A percentile compares a stretch with the other conserved stretches of the same genome.
phyloP scores from a whole-genome alignment of 768 basidiomycete genomes.

The Rhizopogon roseolus region DNA sequence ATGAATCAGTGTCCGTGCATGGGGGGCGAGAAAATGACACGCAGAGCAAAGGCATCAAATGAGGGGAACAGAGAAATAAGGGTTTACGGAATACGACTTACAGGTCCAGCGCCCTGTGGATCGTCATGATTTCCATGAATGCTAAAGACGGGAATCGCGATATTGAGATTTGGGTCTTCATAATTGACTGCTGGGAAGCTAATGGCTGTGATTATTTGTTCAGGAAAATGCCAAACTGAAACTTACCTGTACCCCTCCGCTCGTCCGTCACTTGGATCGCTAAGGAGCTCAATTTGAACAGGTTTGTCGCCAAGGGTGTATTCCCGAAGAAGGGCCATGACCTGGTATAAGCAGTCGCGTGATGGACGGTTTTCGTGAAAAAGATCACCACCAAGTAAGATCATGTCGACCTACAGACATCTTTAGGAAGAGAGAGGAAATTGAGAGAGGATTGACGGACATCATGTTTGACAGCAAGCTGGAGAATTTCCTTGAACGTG shows the following conservation, averaged over 20 bases:
- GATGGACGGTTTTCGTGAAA: conserved; percentile 98
- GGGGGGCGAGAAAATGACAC: neutral
- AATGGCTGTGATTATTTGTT: neutral
- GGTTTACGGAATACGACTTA: conserved; percentile 31
- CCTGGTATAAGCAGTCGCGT: conserved; percentile 83
- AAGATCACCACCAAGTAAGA: conserved; percentile 91
- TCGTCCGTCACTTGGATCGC: conserved; percentile 89
- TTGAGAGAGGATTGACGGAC: conserved; percentile 40
- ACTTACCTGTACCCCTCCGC: conserved; percentile 79
- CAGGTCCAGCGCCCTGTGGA: conserved; percentile 92
- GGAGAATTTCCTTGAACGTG: conserved; percentile 90
- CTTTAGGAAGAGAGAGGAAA: neutral
- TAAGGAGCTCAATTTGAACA: conserved; percentile 85
- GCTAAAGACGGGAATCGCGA: conserved; percentile 96
- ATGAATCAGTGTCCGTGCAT: neutral
- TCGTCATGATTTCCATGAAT: conserved; percentile 99
- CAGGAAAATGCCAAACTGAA: neutral
- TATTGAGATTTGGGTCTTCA: conserved; percentile 93
- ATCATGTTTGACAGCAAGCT: conserved; percentile 84
- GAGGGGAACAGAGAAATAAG: neutral
- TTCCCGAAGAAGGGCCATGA: conserved; percentile 85
- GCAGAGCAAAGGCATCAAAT: neutral
- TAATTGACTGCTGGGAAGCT: conserved; percentile 98
- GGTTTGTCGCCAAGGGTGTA: conserved; percentile 87
- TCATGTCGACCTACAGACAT: conserved; percentile 80